A percentile compares a stretch with the other conserved stretches of the same genome.
These are phyloP conservation scores for Leccinum laetum DNA, from an alignment of 1,284 basidiomycete genomes.

Conservation along the genomic window DNA sequence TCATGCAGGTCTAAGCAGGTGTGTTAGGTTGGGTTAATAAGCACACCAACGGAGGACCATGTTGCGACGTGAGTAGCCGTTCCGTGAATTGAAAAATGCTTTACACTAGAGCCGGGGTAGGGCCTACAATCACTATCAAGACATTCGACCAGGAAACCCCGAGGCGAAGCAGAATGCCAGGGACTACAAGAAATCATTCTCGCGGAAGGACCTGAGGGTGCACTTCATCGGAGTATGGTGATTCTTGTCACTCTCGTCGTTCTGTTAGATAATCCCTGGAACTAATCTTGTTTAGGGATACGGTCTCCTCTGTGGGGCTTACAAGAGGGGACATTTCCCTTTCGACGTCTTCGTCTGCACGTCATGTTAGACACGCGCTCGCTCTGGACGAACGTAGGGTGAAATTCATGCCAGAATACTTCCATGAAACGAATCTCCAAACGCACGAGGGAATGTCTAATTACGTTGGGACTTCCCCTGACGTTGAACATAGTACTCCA, in stretches of 20 bases:
- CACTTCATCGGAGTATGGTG: constrained; percentile 40
- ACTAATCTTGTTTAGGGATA: constrained; percentile 35
- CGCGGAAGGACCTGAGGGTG: constrained; percentile 16
- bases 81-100: not conserved
- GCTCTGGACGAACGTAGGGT: not conserved
- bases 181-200: not conserved
- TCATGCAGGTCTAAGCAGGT: not conserved
- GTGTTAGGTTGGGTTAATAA: constrained; percentile 17
- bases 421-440: constrained; percentile 6
- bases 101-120: constrained; percentile 18
- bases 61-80: constrained; percentile 8
- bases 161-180: not conserved
- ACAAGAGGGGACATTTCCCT: constrained; percentile 19
- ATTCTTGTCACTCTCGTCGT: not conserved
- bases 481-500: too few species aligned
- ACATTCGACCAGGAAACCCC: constrained; percentile 3
- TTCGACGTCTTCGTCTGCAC: constrained; percentile 15
- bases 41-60: constrained; percentile 12
- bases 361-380: constrained; percentile 2
- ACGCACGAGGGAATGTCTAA: not conserved
- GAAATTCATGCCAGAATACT: constrained; percentile 11
- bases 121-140: constrained; percentile 35
- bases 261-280: too few species aligned
- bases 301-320: constrained; percentile 18
- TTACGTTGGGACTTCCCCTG: too few species aligned